Evolutionary conservation across 2,329 filamentous ascomycete species (phyloP).

Genomic region (Epichloe baconii): DNA sequence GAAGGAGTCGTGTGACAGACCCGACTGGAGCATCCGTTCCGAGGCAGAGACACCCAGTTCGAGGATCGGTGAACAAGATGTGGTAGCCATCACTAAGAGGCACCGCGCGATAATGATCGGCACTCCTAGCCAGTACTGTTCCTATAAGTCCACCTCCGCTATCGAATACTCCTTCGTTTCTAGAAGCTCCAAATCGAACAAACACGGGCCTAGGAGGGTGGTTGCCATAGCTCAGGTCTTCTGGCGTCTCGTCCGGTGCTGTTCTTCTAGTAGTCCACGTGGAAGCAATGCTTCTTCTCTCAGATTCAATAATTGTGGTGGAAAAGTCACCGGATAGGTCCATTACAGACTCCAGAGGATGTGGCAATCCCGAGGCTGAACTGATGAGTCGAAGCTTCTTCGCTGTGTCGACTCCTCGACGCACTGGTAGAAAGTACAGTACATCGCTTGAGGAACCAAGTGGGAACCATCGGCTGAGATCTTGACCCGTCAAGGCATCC

Average conservation of each 20-base stretch:
- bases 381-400: slow-evolving; percentile 50
- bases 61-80: slow-evolving; percentile 51
- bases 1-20: slow-evolving; percentile 33
- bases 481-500: slow-evolving; percentile 31
- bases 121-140: slow-evolving; percentile 27
- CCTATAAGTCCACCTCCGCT: slow-evolving; percentile 4
- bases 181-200: background rate
- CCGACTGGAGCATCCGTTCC: slow-evolving; percentile 48
- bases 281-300: slow-evolving; percentile 11
- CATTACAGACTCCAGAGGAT: slow-evolving; percentile 10
- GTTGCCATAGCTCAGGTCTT: background rate
- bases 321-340: slow-evolving; percentile 12
- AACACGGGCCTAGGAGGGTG: background rate
- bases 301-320: slow-evolving; percentile 10
- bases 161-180: background rate
- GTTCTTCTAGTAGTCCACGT: background rate
- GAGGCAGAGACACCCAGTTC: slow-evolving; percentile 40
- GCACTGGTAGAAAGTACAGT: slow-evolving; percentile 46
- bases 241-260: slow-evolving; percentile 4
- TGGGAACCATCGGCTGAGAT: slow-evolving; percentile 42
- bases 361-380: slow-evolving; percentile 32
- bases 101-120: slow-evolving; percentile 49
- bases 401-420: slow-evolving; percentile 32
- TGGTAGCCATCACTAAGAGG: slow-evolving; percentile 54
- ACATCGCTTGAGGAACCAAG: slow-evolving; percentile 40